Evolutionary conservation across 2,329 filamentous ascomycete genomes (phyloP), one percentile per base, ranked within the genome.

Genomic region (Gnomoniopsis sp.): DNA sequence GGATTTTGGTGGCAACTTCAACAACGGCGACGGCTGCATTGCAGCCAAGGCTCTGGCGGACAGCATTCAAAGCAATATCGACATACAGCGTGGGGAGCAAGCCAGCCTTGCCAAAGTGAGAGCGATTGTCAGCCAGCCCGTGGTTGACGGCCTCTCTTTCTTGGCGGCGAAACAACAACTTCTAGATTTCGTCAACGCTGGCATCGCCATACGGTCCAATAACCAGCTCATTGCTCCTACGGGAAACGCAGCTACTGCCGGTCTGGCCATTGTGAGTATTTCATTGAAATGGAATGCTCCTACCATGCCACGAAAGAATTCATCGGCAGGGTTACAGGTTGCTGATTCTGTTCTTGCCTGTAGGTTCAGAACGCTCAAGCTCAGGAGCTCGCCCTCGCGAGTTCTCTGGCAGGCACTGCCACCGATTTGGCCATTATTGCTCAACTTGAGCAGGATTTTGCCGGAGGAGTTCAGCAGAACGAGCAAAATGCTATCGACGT

Each of bases 61-160:
- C 36, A 36, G 54, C 47, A 56, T 56, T 22, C 54, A 56, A 30
- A 56, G 54, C 54, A 56, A 56, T 47, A 56, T 56, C 22, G 54
- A 56, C 54, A 34, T 56, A 2, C 54, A 56, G 47, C 49, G n/a
- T 2, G 54, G 54, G 34, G 54, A 56, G 46, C 54, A 56, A 30
- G 54, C 54, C 23, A 51, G 54, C 34, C 47, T 56, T 21, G 47
- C 33, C n/a, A 56, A 33, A 36, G 54, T 51, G 22, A 56, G 46
- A 41, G 36, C 33, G 22, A 49, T 49, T 23, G 54, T 56, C 34
- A 56, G 46, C 46, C 47, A 50, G 54, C 11, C 43, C 23, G 33
- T 41, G 22, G 21, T 56, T n/a, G 54, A 56, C 46, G n/a, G 12
- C n/a, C 46, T 49, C 41, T 46, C 47, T 26, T 56, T 56, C 36